These are phyloP conservation scores for Quambalaria eucalypti DNA, from an alignment of 1,284 basidiomycete genomes.

Conservation along the genomic window DNA sequence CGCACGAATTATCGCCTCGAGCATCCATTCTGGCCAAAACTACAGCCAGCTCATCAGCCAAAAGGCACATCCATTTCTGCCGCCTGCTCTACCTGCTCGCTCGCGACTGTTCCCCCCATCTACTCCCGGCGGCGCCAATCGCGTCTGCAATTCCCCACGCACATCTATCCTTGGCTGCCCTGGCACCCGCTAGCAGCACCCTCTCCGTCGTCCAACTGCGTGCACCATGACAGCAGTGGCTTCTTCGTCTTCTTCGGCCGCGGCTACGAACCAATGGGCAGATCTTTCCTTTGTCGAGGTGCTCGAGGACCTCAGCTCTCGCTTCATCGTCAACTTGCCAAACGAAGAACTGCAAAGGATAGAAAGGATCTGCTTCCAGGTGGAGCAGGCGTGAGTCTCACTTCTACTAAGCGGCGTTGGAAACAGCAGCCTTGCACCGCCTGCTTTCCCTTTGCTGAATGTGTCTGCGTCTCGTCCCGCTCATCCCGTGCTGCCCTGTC, in stretches of 20 bases:
- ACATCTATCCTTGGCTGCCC: no score
- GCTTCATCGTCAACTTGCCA: constrained; percentile 94
- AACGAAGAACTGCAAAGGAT: constrained; percentile 81
- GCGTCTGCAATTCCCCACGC: no score
- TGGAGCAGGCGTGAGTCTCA: constrained; percentile 92
- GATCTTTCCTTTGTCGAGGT: constrained; percentile 34
- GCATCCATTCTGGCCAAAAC: no score
- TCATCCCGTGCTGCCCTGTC: constrained; percentile 5
- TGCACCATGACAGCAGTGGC: not conserved
- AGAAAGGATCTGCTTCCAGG: constrained; percentile 94
- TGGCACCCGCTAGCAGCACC: no score
- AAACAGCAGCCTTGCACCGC: constrained; percentile 1
- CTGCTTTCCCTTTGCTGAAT: not conserved
- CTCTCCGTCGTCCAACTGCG: no score
- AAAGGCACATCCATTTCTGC: no score
- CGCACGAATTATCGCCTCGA: no score
- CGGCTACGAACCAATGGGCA: not conserved
- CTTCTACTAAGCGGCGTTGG: no score
- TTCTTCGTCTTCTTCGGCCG: not conserved
- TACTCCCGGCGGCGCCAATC: no score
- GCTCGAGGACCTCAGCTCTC: constrained; percentile 51
- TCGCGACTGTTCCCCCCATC: no score
- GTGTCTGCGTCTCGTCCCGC: not conserved
- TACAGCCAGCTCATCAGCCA: no score
- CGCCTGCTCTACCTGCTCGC: no score